Conservation (phyloP, 1,284 basidiomycete species). For the Sanghuangporus baumii region DNA sequence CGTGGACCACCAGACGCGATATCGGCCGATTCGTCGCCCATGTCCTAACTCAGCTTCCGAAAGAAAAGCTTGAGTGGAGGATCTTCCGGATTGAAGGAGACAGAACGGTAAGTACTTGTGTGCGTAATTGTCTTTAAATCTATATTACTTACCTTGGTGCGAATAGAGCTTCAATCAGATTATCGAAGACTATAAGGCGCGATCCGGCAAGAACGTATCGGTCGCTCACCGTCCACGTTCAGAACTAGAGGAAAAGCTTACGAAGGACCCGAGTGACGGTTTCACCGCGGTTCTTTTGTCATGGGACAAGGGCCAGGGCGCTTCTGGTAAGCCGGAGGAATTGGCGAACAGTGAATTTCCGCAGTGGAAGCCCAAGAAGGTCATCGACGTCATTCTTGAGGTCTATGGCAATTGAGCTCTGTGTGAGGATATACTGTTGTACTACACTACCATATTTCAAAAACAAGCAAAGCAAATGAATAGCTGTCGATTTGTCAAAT, state of each 20-base stretch:
- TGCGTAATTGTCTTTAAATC: not conserved
- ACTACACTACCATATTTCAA: too few species aligned
- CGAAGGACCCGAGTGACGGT: conserved; percentile 9
- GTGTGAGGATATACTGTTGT: too few species aligned
- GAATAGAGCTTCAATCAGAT: conserved; percentile 5
- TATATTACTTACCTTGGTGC: not conserved
- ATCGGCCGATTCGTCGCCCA: conserved; percentile 32
- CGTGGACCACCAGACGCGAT: conserved; percentile 30
- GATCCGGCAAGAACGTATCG: not conserved
- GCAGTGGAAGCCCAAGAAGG: conserved; percentile 12
- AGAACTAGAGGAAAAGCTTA: not conserved
- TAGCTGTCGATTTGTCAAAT: too few species aligned
- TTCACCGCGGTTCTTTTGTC: not conserved
- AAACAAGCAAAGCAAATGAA: too few species aligned
- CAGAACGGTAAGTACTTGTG: conserved; percentile 19
- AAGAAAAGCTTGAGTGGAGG: conserved; percentile 25
- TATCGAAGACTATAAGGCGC: not conserved
- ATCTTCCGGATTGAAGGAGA: conserved; percentile 35
- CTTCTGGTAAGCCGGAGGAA: conserved; percentile 7
- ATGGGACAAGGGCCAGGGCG: conserved; percentile 1
- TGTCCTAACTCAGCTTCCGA: conserved; percentile 28
- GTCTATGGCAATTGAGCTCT: not conserved
- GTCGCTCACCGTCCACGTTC: conserved; percentile 2
- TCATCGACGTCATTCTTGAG: conserved; percentile 8
- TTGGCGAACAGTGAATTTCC: conserved; percentile 7